Evolutionary conservation across 352 stramenopile genomes (phyloP).

Genomic region (Phytopythium kandeliae): DNA sequence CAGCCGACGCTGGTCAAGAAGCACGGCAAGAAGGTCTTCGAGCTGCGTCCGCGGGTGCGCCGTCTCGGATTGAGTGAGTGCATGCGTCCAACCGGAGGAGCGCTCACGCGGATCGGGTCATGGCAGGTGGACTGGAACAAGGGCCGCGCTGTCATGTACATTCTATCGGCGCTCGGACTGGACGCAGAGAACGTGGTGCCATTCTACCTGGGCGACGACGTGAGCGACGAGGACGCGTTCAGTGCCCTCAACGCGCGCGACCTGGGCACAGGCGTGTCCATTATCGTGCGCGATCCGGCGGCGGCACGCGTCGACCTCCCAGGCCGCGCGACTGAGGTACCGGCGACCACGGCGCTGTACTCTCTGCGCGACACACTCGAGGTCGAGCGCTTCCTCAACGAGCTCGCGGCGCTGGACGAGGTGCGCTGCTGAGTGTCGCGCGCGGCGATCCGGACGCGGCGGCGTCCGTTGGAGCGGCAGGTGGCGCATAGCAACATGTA

Average conservation of each 20-base stretch:
- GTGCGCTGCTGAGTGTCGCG: slow-evolving; percentile 18
- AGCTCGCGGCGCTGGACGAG: slow-evolving; percentile 36
- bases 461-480: too few species aligned
- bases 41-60: slow-evolving; percentile 48
- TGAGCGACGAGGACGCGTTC: slow-evolving; percentile 75
- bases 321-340: slow-evolving; percentile 36
- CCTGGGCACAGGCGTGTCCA: slow-evolving; percentile 45
- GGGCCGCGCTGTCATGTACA: slow-evolving; percentile 67
- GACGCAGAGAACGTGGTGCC: slow-evolving; percentile 61
- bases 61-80: background rate
- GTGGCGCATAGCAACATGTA: background rate
- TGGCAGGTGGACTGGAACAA: slow-evolving; percentile 77
- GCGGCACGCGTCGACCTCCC: slow-evolving; percentile 39
- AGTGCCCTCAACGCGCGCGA: slow-evolving; percentile 38
- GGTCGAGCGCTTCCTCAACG: slow-evolving; percentile 51
- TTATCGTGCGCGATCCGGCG: slow-evolving; percentile 55
- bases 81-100: background rate
- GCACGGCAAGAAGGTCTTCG: slow-evolving; percentile 77
- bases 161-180: slow-evolving; percentile 57
- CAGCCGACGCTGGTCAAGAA: slow-evolving; percentile 50
- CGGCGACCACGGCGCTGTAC: slow-evolving; percentile 45
- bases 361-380: slow-evolving; percentile 51
- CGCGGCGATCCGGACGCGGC: too few species aligned
- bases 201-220: slow-evolving; percentile 81
- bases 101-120: too few species aligned